These are phyloP conservation scores for Penicillium sp. DNA, from an alignment of 2,329 filamentous ascomycete species.

Conservation along the genomic window DNA sequence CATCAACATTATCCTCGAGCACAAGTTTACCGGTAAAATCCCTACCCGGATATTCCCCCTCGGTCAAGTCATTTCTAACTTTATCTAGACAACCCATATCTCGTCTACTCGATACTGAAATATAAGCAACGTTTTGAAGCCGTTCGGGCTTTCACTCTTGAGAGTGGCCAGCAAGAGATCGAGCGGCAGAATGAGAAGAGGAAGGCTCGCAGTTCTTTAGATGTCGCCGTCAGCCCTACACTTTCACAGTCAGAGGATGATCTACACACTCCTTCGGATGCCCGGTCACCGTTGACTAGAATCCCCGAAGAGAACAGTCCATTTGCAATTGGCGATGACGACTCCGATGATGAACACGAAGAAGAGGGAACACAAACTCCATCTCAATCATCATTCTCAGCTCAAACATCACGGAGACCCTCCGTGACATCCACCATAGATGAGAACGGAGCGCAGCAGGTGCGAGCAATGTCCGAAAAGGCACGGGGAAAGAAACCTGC, in stretches of 20 bases:
- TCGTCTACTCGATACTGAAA: constrained; percentile 75
- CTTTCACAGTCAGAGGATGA: constrained; percentile 44
- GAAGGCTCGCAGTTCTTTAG: constrained; percentile 57
- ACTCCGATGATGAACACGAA: constrained; percentile 62
- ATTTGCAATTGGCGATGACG: constrained; percentile 78
- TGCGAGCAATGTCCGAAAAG: constrained; percentile 95
- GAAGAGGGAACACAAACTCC: constrained; percentile 62
- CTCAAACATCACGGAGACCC: constrained; percentile 58
- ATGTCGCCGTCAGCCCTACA: constrained; percentile 35
- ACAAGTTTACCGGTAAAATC: constrained; percentile 71
- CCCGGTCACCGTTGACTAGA: constrained; percentile 59
- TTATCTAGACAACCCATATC: constrained; percentile 68
- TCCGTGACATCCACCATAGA: constrained; percentile 68
- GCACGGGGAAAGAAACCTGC: constrained; percentile 93
- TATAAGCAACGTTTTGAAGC: constrained; percentile 82
- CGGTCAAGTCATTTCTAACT: constrained; percentile 18
- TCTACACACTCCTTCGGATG: constrained; percentile 46
- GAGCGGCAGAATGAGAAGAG: constrained; percentile 70
- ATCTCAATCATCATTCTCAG: constrained; percentile 56
- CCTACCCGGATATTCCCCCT: neutral
- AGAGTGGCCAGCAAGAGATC: constrained; percentile 88
- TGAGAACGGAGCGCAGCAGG: constrained; percentile 75
- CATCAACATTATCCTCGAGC: constrained; percentile 84
- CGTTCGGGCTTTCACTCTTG: constrained; percentile 80
- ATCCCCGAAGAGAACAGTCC: constrained; percentile 75